These are phyloP conservation scores for Colletotrichum horii DNA, from an alignment of 2,329 filamentous ascomycete genomes.

Conservation along the genomic window DNA sequence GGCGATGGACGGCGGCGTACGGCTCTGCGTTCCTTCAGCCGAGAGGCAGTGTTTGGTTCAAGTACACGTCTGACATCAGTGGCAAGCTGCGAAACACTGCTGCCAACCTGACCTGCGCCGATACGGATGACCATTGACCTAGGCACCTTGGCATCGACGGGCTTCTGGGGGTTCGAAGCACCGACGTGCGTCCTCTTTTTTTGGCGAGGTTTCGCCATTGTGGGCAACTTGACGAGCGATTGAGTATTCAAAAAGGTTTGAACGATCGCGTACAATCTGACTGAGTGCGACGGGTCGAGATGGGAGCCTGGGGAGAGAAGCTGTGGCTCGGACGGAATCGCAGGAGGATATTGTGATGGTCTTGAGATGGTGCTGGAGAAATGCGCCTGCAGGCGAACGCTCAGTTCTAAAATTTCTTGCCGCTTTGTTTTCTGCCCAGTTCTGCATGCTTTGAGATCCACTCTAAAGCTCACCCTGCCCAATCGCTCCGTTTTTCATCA, in stretches of 20 bases:
- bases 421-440: background rate
- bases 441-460: background rate
- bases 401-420: background rate
- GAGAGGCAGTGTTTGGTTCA: conserved; percentile 91
- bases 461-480: background rate
- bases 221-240: conserved; percentile 17
- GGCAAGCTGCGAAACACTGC: conserved; percentile 89
- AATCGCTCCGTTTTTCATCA: background rate
- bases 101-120: conserved; percentile 90
- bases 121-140: conserved; percentile 99
- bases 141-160: conserved; percentile 67
- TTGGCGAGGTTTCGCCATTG: conserved; percentile 79
- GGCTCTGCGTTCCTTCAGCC: conserved; percentile 85
- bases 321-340: background rate
- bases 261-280: background rate
- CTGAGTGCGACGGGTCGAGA: background rate
- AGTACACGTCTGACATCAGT: conserved; percentile 92
- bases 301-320: background rate
- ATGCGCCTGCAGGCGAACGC: background rate
- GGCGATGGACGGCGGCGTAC: background rate
- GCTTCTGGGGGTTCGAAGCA: conserved; percentile 62
- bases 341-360: background rate
- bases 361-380: background rate
- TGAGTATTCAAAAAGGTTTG: conserved; percentile 11
- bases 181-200: conserved; percentile 90